phyloP scores from a whole-genome alignment of 768 basidiomycete genomes.

The Termitomyces sp. region DNA sequence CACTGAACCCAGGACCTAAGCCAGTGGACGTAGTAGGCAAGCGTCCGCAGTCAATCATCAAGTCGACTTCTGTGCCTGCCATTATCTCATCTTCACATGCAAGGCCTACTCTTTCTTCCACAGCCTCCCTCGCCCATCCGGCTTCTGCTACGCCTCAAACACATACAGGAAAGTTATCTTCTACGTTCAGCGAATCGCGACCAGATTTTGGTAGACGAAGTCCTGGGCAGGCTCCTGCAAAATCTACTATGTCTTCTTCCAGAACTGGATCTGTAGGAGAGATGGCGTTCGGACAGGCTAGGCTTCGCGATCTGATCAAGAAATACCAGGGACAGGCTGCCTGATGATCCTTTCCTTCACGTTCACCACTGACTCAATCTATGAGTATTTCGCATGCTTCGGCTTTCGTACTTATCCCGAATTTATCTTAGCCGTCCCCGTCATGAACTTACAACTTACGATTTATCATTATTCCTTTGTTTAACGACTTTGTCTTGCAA shows the following conservation, averaged over 20 bases:
- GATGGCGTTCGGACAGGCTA: conserved; percentile 73
- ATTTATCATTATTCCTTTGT: conserved; percentile 17
- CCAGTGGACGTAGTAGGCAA: conserved; percentile 18
- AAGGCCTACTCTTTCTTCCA: conserved; percentile 68
- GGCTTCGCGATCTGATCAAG: conserved; percentile 75
- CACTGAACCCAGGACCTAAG: conserved; percentile 13
- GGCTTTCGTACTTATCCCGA: neutral
- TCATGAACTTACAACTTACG: conserved; percentile 11
- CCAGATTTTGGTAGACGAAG: conserved; percentile 10
- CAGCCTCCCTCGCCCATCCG: conserved; percentile 69
- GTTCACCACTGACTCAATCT: neutral
- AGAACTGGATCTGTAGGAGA: conserved; percentile 35
- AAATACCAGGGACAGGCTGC: conserved; percentile 57
- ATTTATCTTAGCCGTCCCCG: neutral
- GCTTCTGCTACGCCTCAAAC: conserved; percentile 18
- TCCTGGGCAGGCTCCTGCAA: conserved; percentile 11
- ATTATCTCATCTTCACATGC: conserved; percentile 71
- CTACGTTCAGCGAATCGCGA: conserved; percentile 30
- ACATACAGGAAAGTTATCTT: conserved; percentile 30
- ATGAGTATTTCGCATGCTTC: neutral
- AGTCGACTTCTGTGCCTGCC: conserved; percentile 68
- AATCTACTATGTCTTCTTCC: conserved; percentile 21
- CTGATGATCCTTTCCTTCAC: conserved; percentile 8
- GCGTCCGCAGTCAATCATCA: conserved; percentile 39
- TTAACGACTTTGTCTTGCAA: neutral